Percentiles rank a stretch among this genome's conserved stretches.
phyloP scores from a whole-genome alignment of 2,329 filamentous ascomycete species.

The Thelonectria rubi region DNA sequence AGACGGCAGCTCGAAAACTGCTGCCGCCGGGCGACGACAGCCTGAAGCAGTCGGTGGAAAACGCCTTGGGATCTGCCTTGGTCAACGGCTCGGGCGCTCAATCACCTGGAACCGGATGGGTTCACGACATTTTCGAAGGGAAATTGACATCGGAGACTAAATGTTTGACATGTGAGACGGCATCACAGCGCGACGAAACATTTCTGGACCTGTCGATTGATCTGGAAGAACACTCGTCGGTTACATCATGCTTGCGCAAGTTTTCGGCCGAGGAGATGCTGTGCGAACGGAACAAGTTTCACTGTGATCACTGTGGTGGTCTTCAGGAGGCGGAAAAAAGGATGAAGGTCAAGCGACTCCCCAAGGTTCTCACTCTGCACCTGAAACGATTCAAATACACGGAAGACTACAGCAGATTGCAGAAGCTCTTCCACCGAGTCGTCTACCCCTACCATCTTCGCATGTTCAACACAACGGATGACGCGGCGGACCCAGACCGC shows the following conservation, averaged over 20 bases:
- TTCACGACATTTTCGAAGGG: slow-evolving; percentile 96
- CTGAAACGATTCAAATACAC: slow-evolving; percentile 99
- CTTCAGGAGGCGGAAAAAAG: slow-evolving; percentile 97
- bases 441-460: slow-evolving; percentile 97
- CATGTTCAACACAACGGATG: slow-evolving; percentile 96
- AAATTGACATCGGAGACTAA: slow-evolving; percentile 94
- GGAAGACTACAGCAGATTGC: slow-evolving; percentile 89
- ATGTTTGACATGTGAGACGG: slow-evolving; percentile 94
- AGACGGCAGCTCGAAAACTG: slow-evolving; percentile 79
- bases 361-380: slow-evolving; percentile 90
- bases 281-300: slow-evolving; percentile 98
- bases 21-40: slow-evolving; percentile 54
- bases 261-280: slow-evolving; percentile 99
- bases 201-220: slow-evolving; percentile 97
- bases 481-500: slow-evolving; percentile 90
- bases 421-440: slow-evolving; percentile 96
- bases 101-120: slow-evolving; percentile 81
- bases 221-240: slow-evolving; percentile 92
- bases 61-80: slow-evolving; percentile 46
- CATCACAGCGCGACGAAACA: slow-evolving; percentile 93
- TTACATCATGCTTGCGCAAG: slow-evolving; percentile 92
- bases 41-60: slow-evolving; percentile 61
- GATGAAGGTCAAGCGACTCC: slow-evolving; percentile 98
- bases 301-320: slow-evolving; percentile 96
- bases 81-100: slow-evolving; percentile 55